These are phyloP conservation scores for Pestalotiopsis fici DNA, from an alignment of 2,329 filamentous ascomycete species.

Conservation along the genomic window DNA sequence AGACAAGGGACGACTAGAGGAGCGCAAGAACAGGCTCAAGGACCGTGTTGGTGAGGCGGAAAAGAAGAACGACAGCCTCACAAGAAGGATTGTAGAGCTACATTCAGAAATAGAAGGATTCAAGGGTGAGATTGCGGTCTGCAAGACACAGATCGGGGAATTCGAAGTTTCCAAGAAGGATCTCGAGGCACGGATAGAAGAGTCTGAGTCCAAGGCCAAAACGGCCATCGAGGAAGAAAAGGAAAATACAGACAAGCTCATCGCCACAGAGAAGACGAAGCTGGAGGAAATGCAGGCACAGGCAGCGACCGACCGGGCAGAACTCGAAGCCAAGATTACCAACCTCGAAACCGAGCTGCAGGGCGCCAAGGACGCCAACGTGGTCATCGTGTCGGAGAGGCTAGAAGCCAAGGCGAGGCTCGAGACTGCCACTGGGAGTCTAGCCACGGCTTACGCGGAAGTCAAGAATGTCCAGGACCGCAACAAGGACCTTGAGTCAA, in stretches of 20 bases:
- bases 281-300: constrained; percentile 12
- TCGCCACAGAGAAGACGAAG: constrained; percentile 16
- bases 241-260: background rate
- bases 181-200: background rate
- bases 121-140: constrained; percentile 25
- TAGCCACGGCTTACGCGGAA: constrained; percentile 10
- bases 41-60: constrained; percentile 23
- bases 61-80: constrained; percentile 25
- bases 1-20: constrained; percentile 26
- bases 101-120: constrained; percentile 25
- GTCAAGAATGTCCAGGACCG: constrained; percentile 18
- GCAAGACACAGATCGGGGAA: constrained; percentile 26
- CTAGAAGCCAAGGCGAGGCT: constrained; percentile 5
- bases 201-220: constrained; percentile 17
- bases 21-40: constrained; percentile 28
- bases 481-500: constrained; percentile 21
- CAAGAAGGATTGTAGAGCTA: constrained; percentile 7
- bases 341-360: constrained; percentile 9
- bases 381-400: constrained; percentile 6
- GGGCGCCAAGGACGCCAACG: constrained; percentile 8
- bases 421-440: background rate
- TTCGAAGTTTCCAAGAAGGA: constrained; percentile 17
- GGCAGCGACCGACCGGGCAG: constrained; percentile 20
- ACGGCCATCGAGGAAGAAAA: constrained; percentile 13
- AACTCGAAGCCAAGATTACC: constrained; percentile 1